Evolutionary conservation across 2,329 filamentous ascomycete species (phyloP).

Genomic region (Colletotrichum costaricense): DNA sequence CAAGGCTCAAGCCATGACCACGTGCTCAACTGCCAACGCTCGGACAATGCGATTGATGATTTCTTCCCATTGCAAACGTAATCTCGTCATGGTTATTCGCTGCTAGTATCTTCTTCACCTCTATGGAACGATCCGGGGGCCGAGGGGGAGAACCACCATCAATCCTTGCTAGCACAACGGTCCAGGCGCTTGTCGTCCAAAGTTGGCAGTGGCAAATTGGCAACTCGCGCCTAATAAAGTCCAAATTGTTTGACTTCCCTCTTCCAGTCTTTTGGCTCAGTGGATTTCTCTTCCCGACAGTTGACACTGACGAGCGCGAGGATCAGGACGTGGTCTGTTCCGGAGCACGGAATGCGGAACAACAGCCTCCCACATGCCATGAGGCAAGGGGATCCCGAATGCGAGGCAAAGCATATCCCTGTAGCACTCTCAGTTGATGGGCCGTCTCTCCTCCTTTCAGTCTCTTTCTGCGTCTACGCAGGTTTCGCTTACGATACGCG

Average conservation of each 20-base stretch:
- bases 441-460: not conserved
- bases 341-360: conserved; percentile 9
- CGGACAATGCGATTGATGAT: not conserved
- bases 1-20: not conserved
- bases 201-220: conserved; percentile 11
- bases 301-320: not conserved
- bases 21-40: not conserved
- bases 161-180: conserved; percentile 4
- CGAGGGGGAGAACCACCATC: not conserved
- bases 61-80: conserved; percentile 11
- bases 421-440: not conserved
- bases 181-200: not conserved
- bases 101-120: not conserved
- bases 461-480: not conserved
- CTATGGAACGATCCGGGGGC: not conserved
- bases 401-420: conserved; percentile 2
- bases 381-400: conserved; percentile 7
- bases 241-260: not conserved
- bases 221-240: not conserved
- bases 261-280: not conserved
- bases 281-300: not conserved
- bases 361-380: conserved; percentile 15
- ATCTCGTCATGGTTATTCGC: conserved; percentile 2
- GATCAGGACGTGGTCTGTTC: not conserved
- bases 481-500: not conserved